Percentiles rank a stretch among this genome's conserved stretches.
Conservation (phyloP, 169 alveolate species). For the Cryptosporidium ryanae region DNA sequence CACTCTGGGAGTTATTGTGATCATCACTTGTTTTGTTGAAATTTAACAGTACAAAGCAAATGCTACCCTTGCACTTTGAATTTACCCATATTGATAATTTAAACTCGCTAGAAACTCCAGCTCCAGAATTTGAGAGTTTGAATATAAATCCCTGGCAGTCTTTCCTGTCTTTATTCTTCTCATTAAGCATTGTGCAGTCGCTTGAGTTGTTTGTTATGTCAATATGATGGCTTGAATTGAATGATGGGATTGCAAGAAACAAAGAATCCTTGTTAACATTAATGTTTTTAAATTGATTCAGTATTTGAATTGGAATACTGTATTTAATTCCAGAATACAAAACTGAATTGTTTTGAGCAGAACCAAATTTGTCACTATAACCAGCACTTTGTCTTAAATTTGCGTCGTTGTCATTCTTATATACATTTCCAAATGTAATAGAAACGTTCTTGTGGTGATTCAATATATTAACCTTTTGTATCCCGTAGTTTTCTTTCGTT, state of each 20-base stretch:
- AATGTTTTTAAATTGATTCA: neutral
- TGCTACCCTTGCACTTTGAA: conserved; percentile 48
- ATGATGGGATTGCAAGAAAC: conserved; percentile 27
- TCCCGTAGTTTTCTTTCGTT: conserved; percentile 14
- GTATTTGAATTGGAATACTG: conserved; percentile 19
- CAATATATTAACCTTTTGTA: conserved; percentile 32
- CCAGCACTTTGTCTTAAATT: neutral
- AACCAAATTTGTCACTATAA: neutral
- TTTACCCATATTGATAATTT: conserved; percentile 45
- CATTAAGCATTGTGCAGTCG: neutral
- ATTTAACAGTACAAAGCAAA: conserved; percentile 35
- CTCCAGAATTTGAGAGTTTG: too few species aligned
- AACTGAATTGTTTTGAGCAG: neutral
- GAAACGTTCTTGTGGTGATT: neutral
- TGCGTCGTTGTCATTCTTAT: too few species aligned
- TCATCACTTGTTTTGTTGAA: neutral
- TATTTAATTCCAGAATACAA: conserved; percentile 40
- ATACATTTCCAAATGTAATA: conserved; percentile 1
- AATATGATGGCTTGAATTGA: neutral
- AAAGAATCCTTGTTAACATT: neutral
- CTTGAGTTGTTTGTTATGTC: neutral
- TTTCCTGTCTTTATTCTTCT: neutral
- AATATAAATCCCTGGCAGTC: too few species aligned
- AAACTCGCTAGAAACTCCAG: conserved; percentile 3
- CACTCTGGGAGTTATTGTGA: neutral